Evolutionary conservation across 192 early-diverging fungal genomes (phyloP), one percentile per base, ranked within the genome.

Genomic region (Umbelopsis isabellina): DNA sequence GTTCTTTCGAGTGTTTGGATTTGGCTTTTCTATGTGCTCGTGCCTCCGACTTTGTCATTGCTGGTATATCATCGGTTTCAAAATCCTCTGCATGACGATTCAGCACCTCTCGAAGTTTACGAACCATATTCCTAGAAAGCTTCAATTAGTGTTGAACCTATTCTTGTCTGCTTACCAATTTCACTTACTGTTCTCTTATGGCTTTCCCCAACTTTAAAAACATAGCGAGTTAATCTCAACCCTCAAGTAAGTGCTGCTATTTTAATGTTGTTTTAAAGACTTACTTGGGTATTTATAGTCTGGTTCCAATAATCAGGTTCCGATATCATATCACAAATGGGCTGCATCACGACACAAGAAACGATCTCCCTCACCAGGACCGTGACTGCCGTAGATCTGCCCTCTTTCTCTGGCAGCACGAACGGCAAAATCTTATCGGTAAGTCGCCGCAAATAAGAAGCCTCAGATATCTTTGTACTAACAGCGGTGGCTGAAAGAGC

Each of bases 291-390:
- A 41, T 91, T 90, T n/a, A 97, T 76, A 16, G 87, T 83, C 69
- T 93, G 88, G 76, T 97, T 96, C 85, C 91, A 90, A 47, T 89
- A 96, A 76, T 97, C 94, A 1, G 95, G 92, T 49, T 97, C 95
- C 0, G 89, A 81, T 30, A 96, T 46, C 44, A 84, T 83, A 18
- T 88, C 77, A 25, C 95, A 69, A 0, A 91, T 52, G 1, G 94
- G 92, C 27, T 86, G 82, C 8, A 98, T 49, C 9, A 97, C 75
- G 0, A 89, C 82, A 12, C 89, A 86, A 1, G 82, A 80, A 11
- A 95, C 66, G 10, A 98, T 76, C 74, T 98, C 96, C 12, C 94
- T 79, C 3, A 96, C 70, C 15, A 97, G 65, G 25, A 88, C 73
- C 12, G 80, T 69, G 52, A 94, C 82, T 18, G 89, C 78, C 3